Conservation (phyloP, 805 yeast genomes). For the Naumovozyma dairenensis region DNA sequence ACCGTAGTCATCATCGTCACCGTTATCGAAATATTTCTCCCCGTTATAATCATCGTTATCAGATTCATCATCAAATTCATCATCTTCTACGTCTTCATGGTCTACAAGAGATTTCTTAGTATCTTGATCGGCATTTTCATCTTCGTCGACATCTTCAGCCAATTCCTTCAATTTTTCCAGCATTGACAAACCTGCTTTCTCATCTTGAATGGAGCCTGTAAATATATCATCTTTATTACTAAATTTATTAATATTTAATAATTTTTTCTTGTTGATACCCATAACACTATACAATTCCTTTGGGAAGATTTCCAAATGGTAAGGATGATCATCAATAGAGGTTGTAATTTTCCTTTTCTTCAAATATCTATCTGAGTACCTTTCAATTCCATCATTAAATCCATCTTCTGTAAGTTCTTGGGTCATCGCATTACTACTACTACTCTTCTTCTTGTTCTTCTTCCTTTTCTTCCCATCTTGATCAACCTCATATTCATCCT, state of each 20-base stretch:
- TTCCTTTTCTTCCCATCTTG: conserved; percentile 9
- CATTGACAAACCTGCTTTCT: conserved; percentile 28
- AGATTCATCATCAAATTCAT: conserved; percentile 43
- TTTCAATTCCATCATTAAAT: conserved; percentile 57
- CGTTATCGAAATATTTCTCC: conserved; percentile 55
- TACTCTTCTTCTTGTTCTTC: conserved; percentile 15
- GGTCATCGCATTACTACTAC: conserved; percentile 16
- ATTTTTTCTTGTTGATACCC: conserved; percentile 51
- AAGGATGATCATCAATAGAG: conserved; percentile 72
- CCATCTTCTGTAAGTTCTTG: conserved; percentile 26
- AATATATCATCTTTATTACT: conserved; percentile 22
- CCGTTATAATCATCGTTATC: conserved; percentile 59
- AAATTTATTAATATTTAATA: conserved; percentile 33
- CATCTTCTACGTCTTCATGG: conserved; percentile 41
- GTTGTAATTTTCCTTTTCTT: conserved; percentile 61
- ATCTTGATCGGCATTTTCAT: conserved; percentile 16
- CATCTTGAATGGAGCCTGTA: conserved; percentile 23
- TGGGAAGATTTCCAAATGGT: conserved; percentile 61
- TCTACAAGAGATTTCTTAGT: conserved; percentile 27
- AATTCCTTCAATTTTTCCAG: conserved; percentile 40
- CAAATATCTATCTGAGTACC: conserved; percentile 74
- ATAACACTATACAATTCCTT: conserved; percentile 63
- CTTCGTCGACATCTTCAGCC: conserved; percentile 41
- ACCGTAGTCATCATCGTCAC: conserved; percentile 40
- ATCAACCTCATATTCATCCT: conserved; percentile 8